phyloP scores from a whole-genome alignment of 805 yeast genomes.

The Wickerhamomyces strasburgensis region DNA sequence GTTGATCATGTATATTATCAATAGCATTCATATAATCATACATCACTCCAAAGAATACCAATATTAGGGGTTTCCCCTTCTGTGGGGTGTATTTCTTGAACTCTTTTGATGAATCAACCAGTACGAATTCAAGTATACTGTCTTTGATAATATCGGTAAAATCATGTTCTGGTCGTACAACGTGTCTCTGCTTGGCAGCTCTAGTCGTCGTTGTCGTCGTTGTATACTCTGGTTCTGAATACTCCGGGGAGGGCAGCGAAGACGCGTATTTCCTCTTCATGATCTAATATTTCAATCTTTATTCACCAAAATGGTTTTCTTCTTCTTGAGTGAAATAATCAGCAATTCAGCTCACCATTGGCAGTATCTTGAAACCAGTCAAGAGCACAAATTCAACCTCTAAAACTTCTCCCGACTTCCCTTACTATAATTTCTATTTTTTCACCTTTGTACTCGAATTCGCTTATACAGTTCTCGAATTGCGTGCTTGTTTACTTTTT shows the following conservation, averaged over 20 bases:
- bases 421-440: no score
- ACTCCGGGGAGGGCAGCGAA: conserved; percentile 17
- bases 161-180: conserved; percentile 8
- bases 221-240: conserved; percentile 6
- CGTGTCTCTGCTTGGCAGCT: neutral
- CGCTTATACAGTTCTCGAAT: no score
- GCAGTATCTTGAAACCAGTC: no score
- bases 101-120: no score
- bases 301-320: no score
- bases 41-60: conserved; percentile 24
- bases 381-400: no score
- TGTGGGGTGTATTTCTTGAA: conserved; percentile 4
- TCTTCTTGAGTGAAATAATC: no score
- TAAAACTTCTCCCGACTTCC: no score
- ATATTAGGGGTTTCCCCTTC: conserved; percentile 10
- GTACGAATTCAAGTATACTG: conserved; percentile 10
- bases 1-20: neutral
- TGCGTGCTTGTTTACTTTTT: no score
- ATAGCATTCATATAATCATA: conserved; percentile 13
- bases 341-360: no score
- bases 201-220: neutral
- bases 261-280: conserved; percentile 12
- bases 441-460: no score
- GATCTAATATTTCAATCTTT: no score
- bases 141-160: conserved; percentile 12